Conservation (phyloP, 2,329 filamentous ascomycete genomes). For the Cladosporium sp. region DNA sequence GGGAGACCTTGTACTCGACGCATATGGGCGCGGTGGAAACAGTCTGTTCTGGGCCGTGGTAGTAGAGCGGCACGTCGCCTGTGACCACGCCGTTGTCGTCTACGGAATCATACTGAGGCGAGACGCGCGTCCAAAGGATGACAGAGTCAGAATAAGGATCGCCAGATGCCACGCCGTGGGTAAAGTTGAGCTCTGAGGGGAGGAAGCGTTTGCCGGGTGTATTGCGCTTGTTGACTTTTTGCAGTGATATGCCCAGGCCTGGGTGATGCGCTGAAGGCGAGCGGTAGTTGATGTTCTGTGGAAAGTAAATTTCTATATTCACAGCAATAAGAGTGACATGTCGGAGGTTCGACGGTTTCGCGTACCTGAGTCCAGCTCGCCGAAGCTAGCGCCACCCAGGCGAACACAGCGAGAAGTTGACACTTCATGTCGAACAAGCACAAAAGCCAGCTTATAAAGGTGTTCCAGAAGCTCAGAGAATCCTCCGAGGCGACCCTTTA, state of each 20-base stretch:
- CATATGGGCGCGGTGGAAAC: slow-evolving; percentile 24
- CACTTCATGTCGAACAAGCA: background rate
- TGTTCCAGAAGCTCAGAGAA: background rate
- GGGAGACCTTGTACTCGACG: slow-evolving; percentile 26
- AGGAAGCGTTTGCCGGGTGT: slow-evolving; percentile 47
- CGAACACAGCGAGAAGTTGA: background rate
- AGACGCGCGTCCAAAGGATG: slow-evolving; percentile 45
- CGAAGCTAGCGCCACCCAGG: slow-evolving; percentile 3
- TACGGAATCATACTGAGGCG: slow-evolving; percentile 44
- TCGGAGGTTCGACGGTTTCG: background rate
- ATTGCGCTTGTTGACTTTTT: slow-evolving; percentile 59
- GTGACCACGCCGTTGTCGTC: slow-evolving; percentile 53
- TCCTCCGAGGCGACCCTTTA: background rate
- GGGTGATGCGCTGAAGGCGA: slow-evolving; percentile 66
- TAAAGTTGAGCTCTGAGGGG: slow-evolving; percentile 59
- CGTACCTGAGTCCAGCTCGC: slow-evolving; percentile 17
- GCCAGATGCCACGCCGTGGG: slow-evolving; percentile 52
- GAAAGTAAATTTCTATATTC: background rate
- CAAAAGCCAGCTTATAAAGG: background rate
- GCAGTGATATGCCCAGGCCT: slow-evolving; percentile 63
- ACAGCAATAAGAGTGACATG: background rate
- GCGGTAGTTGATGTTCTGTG: slow-evolving; percentile 46
- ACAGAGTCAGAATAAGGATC: slow-evolving; percentile 48
- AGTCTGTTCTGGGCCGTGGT: slow-evolving; percentile 54
- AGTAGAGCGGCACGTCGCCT: slow-evolving; percentile 56